phyloP scores from a whole-genome alignment of 176 grass and related monocot species.

The Musa itinerans region DNA sequence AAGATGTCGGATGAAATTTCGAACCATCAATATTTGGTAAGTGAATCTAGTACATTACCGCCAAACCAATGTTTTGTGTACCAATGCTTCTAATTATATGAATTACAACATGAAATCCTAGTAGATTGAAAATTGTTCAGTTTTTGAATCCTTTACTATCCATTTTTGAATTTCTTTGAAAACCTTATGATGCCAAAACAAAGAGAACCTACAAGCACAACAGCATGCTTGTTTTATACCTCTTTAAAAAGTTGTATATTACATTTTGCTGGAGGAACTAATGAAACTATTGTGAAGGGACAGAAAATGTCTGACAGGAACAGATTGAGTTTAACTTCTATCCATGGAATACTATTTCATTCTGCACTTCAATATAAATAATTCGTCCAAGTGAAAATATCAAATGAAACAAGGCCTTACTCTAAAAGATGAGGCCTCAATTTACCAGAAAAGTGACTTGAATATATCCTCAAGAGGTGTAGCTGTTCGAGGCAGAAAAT shows the following conservation, averaged over 20 bases:
- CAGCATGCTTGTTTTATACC: no score
- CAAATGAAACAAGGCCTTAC: neutral
- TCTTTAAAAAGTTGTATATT: neutral
- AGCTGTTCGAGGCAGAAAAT: constrained; percentile 89
- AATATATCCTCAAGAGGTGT: constrained; percentile 87
- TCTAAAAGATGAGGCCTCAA: constrained; percentile 4
- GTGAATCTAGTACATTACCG: no score
- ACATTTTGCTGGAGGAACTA: neutral
- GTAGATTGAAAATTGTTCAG: neutral
- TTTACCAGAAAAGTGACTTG: constrained; percentile 87
- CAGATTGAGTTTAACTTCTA: neutral
- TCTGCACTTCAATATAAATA: neutral
- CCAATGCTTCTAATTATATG: neutral
- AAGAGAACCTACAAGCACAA: no score
- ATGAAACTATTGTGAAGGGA: neutral
- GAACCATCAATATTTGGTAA: no score
- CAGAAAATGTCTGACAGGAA: neutral
- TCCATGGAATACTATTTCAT: neutral
- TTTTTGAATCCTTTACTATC: neutral
- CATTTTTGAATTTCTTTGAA: neutral
- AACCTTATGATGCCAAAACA: no score
- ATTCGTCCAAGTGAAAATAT: neutral
- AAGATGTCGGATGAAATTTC: no score
- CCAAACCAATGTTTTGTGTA: no score
- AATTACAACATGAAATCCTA: constrained; percentile 7